A percentile compares a stretch with the other conserved stretches of the same genome.
Conservation (phyloP, 2,329 filamentous ascomycete genomes). For the Hirsutella thompsonii region DNA sequence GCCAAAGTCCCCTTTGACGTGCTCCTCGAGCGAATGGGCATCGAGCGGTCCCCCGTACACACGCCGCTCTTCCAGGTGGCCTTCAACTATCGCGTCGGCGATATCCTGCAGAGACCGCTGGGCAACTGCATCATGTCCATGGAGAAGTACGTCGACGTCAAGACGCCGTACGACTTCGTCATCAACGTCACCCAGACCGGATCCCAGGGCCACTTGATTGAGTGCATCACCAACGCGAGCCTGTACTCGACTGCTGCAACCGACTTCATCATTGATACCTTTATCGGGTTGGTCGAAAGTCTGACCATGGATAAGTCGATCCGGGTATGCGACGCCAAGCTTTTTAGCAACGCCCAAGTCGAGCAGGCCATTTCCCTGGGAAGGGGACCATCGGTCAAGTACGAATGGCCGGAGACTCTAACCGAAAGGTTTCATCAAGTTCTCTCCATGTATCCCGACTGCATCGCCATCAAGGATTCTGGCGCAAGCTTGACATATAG, state of each 20-base stretch:
- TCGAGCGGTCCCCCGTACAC: constrained; percentile 21
- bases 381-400: not conserved
- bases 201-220: constrained; percentile 1
- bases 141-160: constrained; percentile 10
- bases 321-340: not conserved
- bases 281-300: constrained; percentile 4
- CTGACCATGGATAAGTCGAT: constrained; percentile 1
- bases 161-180: constrained; percentile 9
- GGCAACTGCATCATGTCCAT: constrained; percentile 9
- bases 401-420: not conserved
- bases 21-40: constrained; percentile 26
- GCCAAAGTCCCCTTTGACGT: constrained; percentile 31
- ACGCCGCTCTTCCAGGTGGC: constrained; percentile 33
- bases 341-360: not conserved
- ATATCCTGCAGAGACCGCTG: constrained; percentile 12
- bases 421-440: not conserved
- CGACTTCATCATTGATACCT: constrained; percentile 3
- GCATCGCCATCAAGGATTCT: not conserved
- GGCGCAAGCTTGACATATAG: not conserved
- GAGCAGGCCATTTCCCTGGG: not conserved
- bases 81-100: constrained; percentile 29
- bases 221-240: constrained; percentile 2
- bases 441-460: not conserved
- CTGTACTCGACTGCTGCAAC: constrained; percentile 3
- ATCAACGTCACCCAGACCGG: constrained; percentile 6